phyloP scores from a whole-genome alignment of 2,329 filamentous ascomycete genomes.

The Bipolaris bicolor region DNA sequence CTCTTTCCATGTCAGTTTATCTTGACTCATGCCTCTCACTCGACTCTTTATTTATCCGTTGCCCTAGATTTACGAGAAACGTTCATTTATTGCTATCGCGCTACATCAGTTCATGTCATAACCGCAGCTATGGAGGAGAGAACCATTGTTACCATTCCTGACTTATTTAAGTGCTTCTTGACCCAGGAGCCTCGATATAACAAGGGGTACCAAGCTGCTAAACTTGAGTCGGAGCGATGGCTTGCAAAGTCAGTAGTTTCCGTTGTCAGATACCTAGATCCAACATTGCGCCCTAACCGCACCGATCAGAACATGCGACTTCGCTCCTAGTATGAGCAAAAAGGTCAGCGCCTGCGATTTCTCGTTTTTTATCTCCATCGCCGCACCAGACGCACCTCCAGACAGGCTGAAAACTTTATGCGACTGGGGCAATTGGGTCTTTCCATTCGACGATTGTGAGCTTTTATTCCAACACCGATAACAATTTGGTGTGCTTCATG shows the following conservation, averaged over 20 bases:
- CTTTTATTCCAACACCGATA: background rate
- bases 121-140: background rate
- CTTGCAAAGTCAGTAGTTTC: background rate
- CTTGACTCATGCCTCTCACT: background rate
- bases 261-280: background rate
- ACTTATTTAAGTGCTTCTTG: constrained; percentile 1
- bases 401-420: background rate
- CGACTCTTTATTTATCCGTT: background rate
- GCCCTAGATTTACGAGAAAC: background rate
- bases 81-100: background rate
- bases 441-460: constrained; percentile 1
- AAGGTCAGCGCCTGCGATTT: constrained; percentile 1
- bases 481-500: background rate
- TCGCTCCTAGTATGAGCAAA: constrained; percentile 1
- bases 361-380: background rate
- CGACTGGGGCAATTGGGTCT: constrained; percentile 2
- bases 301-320: background rate
- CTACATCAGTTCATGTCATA: background rate
- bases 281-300: background rate
- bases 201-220: background rate
- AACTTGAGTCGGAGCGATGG: background rate
- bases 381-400: background rate
- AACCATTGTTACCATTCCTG: background rate
- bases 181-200: background rate
- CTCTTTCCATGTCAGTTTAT: background rate